Evolutionary conservation across 148 eudicot genomes (phyloP), one percentile per base, ranked within the genome.

Genomic region (Salicornia ramosissima): DNA sequence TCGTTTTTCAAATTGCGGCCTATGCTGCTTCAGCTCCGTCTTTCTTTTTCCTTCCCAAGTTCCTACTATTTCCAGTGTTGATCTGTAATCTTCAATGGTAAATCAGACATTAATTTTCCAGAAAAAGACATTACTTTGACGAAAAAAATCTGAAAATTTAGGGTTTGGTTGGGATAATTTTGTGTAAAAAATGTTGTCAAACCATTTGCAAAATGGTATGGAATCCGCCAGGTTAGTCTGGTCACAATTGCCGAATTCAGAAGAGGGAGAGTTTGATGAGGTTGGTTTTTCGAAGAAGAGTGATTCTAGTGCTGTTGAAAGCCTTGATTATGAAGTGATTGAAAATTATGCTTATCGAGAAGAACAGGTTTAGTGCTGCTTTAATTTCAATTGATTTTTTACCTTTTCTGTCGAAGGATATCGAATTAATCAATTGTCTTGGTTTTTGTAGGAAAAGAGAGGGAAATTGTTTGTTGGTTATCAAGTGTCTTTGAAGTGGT

Each of bases 251-350:
- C 97, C 97, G 42, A 83, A 76, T 71, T 45, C 85, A 0, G 97
- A 90, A 42, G 91, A 85, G 9, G 88, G 73, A 2, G 96, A 82
- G 5, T 68, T 66, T 2, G 90, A 85, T 39, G 80, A 36, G 54
- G 64, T 69, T 45, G 88, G 86, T 10, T 60, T 69, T 24, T 75
- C 76, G 12, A 83, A 80, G 74, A 90, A 78, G 76, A 72, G 19
- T 26, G 90, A 87, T 66, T 73, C 78, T 10, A 34, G 62, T 66
- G 73, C 75, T 22, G 85, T 83, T 2, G 98, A 94, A 77, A 94
- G 98, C 63, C 91, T 94, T 65, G 98, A 94, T 52, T 94, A 94
- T 62, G 98, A 94, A 83, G 97, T 94, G 22, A 83, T 94, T 30
- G 98, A 94, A 70, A 94, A 94, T 76, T 80, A 73, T 31, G 92